Evolutionary conservation across 768 basidiomycete species (phyloP).

Genomic region (Fomitopsis serialis): DNA sequence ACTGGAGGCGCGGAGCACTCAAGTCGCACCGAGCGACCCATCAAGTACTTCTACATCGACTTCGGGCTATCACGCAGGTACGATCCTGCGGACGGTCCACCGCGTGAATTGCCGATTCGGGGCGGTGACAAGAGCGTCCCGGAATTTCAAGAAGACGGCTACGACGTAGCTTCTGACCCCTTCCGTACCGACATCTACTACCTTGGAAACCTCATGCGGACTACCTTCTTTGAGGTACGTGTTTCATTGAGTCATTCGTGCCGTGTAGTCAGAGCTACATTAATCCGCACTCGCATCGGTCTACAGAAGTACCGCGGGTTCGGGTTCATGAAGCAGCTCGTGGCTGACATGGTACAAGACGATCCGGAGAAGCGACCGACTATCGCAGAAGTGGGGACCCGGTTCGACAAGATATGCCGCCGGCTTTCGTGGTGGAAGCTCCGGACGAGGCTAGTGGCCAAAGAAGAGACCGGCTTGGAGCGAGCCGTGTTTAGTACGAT

Average conservation of each 20-base stretch:
- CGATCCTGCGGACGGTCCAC: conserved; percentile 12
- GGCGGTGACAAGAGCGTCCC: conserved; percentile 16
- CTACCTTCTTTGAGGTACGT: conserved; percentile 7
- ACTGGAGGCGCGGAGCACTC: conserved; percentile 18
- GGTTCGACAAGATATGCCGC: conserved; percentile 19
- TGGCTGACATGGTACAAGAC: conserved; percentile 27
- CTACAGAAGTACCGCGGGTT: conserved; percentile 18
- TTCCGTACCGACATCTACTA: conserved; percentile 18
- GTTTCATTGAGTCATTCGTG: no score
- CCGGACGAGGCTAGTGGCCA: conserved; percentile 22
- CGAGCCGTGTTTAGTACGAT: neutral
- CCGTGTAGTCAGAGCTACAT: no score
- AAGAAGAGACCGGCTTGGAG: neutral
- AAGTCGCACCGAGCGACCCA: conserved; percentile 18
- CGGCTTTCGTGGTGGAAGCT: conserved; percentile 20
- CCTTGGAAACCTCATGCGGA: conserved; percentile 10
- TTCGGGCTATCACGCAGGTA: conserved; percentile 19
- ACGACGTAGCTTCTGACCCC: neutral
- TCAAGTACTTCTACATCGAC: conserved; percentile 22
- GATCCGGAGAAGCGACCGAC: conserved; percentile 27
- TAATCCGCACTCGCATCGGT: no score
- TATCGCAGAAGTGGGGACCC: conserved; percentile 24
- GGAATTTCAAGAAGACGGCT: conserved; percentile 9
- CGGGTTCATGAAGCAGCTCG: conserved; percentile 26
- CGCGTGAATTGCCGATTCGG: conserved; percentile 1